Base-by-base conservation (phyloP, 2,329 filamentous ascomycete genomes). In the Colletotrichum filicis region DNA sequence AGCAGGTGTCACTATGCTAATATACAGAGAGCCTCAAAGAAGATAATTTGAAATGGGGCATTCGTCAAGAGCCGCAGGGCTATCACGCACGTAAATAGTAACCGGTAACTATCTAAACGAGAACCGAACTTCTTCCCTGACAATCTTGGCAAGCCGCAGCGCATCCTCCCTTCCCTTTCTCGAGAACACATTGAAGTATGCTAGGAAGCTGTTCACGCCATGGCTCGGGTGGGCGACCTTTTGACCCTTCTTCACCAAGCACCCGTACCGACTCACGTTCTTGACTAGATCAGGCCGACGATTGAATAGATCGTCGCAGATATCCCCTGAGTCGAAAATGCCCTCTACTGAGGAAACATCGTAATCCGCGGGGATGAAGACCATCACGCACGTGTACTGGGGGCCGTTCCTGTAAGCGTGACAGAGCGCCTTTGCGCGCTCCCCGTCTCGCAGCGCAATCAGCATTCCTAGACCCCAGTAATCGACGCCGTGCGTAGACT, bases 401-500 rank as follows among this genome's bases (percentile, higher is more conserved):
- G 42, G 42, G 7, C 42, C 42, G 16, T 46, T 19, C 42, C 7
- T 46, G 42, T 19, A 46, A 46, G 19, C 2, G 19, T 46, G 19
- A 46, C 42, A 46, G 42, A 46, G 42, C 42, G 42, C 42, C 42
- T n/a, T 46, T 46, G 42, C 19, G 28, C 46, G 46, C 7, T 35
- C 46, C 8, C 4, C 16, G 28, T 65, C 62, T 12, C 46, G 46
- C 46, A 65, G 11, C 9, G 75, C 78, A 1, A 78, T 37, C 19
- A 79, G 76, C 28, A 80, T 56, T 26, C 75, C 74, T 42, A 80
- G 65, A 2, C 76, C 77, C 56, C 76, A 81, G 64, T 79, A 80
- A 60, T 79, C 78, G 7, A 81, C 78, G 5, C 80, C 79, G 52
- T 79, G 77, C 12, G 78, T 74, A 26, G 78, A 68, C 35, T 75